phyloP scores from a whole-genome alignment of 805 yeast genomes.

The Pichia exigua region DNA sequence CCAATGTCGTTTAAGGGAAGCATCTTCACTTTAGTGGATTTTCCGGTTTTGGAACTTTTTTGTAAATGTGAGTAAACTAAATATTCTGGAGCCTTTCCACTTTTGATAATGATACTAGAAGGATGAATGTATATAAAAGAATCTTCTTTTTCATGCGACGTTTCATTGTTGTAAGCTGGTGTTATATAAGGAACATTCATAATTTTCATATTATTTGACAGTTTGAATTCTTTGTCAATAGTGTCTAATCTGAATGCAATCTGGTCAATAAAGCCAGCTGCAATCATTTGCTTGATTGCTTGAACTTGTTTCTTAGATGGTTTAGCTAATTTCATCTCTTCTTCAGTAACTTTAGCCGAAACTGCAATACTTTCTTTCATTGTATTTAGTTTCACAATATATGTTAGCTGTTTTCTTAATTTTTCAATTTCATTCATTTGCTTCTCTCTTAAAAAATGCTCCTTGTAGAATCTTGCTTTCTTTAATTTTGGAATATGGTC shows the following conservation, averaged over 20 bases:
- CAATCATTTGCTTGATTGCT: conserved; percentile 82
- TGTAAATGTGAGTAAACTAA: conserved; percentile 67
- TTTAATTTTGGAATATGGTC: conserved; percentile 61
- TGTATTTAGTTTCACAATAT: conserved; percentile 63
- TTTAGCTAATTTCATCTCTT: conserved; percentile 47
- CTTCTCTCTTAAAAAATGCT: conserved; percentile 68
- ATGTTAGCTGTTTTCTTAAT: conserved; percentile 69
- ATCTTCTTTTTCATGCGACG: conserved; percentile 33
- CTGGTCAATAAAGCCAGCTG: conserved; percentile 90
- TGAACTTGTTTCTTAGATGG: conserved; percentile 65
- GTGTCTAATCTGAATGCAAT: conserved; percentile 79
- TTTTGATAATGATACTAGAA: conserved; percentile 48
- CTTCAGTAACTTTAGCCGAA: conserved; percentile 29
- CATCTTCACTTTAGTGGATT: conserved; percentile 47
- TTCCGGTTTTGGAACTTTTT: conserved; percentile 36
- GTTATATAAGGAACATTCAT: conserved; percentile 61
- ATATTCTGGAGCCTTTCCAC: conserved; percentile 66
- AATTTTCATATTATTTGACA: conserved; percentile 51
- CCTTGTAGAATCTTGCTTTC: conserved; percentile 38
- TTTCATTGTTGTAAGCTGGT: conserved; percentile 33
- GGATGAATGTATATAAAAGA: conserved; percentile 76
- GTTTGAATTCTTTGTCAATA: conserved; percentile 50
- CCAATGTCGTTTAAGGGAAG: conserved; percentile 68
- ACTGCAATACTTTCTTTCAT: conserved; percentile 53
- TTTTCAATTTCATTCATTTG: conserved; percentile 79